Base-by-base conservation (phyloP, 495 filamentous ascomycete genomes). In the Trypethelium eluteriae region DNA sequence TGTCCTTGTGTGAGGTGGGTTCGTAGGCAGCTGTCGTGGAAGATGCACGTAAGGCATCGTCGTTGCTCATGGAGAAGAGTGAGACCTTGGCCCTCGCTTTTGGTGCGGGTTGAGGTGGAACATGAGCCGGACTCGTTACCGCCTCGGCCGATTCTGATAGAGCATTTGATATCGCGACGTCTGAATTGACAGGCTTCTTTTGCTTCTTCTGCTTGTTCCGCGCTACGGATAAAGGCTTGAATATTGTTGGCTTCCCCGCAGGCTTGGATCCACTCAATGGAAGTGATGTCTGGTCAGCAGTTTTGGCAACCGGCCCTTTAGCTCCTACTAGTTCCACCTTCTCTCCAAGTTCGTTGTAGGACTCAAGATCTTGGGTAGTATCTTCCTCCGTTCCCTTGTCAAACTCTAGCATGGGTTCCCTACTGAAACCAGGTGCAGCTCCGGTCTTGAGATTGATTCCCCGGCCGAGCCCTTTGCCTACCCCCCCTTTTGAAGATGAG, bases 151-250 rank as follows among this genome's bases (percentile, higher is more conserved):
- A 69, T 62, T 7, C 34, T 47, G 2, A 62, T 62, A 66, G 64
- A 25, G 63, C 46, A 3, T 66, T 41, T 39, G 67, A 34, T n/a
- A 63, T 38, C 66, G 66, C 65, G 3, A 39, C 49, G 3, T 62
- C 38, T 35, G 64, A 38, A 38, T 74, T 67, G 44, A 66, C 38
- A 18, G 46, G 3, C 38, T 71, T 66, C 47, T 73, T 72, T 3
- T 69, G 56, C 72, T 82, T 86, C 79, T 90, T 91, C 66, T 80
- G 76, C n/a, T 81, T 81, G 59, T 87, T 89, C 50, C 88, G 79
- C 25, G 83, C 82, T 9, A 96, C 91, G 2, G 91, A 95, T 35
- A 96, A 75, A 1, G 92, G 92, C 74, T 88, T 91, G 76, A 97
- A 96, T 85, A 91, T 92, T 72, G 89, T 85, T 32, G 90, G 82